Conservation (phyloP, 2,329 filamentous ascomycete genomes). For the Hypoxylon sp. region DNA sequence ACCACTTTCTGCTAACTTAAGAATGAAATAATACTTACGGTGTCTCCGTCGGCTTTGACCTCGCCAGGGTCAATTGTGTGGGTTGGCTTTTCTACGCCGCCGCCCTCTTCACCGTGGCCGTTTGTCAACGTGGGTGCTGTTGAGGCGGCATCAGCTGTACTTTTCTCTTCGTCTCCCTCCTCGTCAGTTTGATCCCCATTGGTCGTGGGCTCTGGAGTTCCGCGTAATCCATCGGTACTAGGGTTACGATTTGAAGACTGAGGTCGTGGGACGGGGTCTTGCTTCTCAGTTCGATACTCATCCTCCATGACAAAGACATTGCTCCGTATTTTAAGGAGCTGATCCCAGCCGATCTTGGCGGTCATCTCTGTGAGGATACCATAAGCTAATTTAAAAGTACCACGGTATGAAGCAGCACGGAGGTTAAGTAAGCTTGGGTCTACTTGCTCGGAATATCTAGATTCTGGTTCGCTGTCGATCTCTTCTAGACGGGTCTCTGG, state of each 20-base stretch:
- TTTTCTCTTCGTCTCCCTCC: slow-evolving; percentile 56
- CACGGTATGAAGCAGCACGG: slow-evolving; percentile 90
- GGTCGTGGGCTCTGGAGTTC: slow-evolving; percentile 73
- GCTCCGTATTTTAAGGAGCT: slow-evolving; percentile 92
- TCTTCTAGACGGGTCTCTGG: slow-evolving; percentile 93
- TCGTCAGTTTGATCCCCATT: slow-evolving; percentile 60
- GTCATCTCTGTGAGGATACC: slow-evolving; percentile 95
- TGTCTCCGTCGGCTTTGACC: slow-evolving; percentile 75
- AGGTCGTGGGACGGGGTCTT: slow-evolving; percentile 66
- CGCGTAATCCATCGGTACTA: slow-evolving; percentile 83
- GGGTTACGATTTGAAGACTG: slow-evolving; percentile 75
- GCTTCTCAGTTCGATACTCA: slow-evolving; percentile 92
- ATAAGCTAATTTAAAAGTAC: slow-evolving; percentile 96
- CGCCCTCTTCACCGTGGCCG: slow-evolving; percentile 56
- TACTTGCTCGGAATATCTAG: slow-evolving; percentile 85
- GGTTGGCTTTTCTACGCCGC: slow-evolving; percentile 79
- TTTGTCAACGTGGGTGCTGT: slow-evolving; percentile 57
- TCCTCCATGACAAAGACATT: slow-evolving; percentile 99
- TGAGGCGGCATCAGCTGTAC: slow-evolving; percentile 52
- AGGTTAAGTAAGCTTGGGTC: slow-evolving; percentile 89
- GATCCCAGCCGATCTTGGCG: slow-evolving; percentile 97
- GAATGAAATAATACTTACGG: slow-evolving; percentile 27
- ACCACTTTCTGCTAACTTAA: neutral
- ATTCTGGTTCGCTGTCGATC: slow-evolving; percentile 91
- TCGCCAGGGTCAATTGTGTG: slow-evolving; percentile 84